Evolutionary conservation across 805 yeast species (phyloP).

Genomic region (Yamadazyma insecticola): DNA sequence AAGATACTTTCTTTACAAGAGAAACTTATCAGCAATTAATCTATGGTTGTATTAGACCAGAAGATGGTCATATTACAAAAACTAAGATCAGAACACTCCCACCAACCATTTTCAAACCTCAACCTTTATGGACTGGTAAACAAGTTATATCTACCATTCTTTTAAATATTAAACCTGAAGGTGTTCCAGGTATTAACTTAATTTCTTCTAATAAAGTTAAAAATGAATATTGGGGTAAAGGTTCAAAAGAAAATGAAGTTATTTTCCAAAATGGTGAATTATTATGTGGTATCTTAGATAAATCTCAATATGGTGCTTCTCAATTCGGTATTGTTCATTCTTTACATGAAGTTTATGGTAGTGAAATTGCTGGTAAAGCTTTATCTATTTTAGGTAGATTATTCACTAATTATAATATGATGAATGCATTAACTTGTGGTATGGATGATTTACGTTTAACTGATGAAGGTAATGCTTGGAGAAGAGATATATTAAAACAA

Average conservation of each 20-base stretch:
- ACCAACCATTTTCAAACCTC: constrained; percentile 85
- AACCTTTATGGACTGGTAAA: constrained; percentile 95
- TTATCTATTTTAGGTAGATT: constrained; percentile 90
- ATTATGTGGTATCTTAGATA: constrained; percentile 89
- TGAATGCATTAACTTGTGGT: constrained; percentile 97
- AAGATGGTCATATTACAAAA: constrained; percentile 89
- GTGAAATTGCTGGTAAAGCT: constrained; percentile 83
- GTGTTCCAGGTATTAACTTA: constrained; percentile 89
- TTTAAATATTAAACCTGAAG: constrained; percentile 79
- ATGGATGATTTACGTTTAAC: constrained; percentile 98
- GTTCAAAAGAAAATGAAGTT: constrained; percentile 81
- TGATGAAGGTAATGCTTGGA: constrained; percentile 83
- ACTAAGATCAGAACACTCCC: constrained; percentile 69
- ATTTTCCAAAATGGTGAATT: constrained; percentile 83
- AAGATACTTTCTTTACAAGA: constrained; percentile 86
- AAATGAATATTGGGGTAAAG: constrained; percentile 90
- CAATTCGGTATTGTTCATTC: constrained; percentile 97
- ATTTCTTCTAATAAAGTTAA: constrained; percentile 83
- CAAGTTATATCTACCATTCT: constrained; percentile 92
- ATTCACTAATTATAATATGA: constrained; percentile 89
- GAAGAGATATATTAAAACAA: constrained; percentile 73
- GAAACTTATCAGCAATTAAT: constrained; percentile 91
- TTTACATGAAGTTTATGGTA: constrained; percentile 92
- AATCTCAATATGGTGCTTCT: constrained; percentile 97
- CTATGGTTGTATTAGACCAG: constrained; percentile 93